Percentiles rank a stretch among this genome's conserved stretches.
phyloP scores from a whole-genome alignment of 2,329 filamentous ascomycete genomes.

The Ophiostoma australiae region DNA sequence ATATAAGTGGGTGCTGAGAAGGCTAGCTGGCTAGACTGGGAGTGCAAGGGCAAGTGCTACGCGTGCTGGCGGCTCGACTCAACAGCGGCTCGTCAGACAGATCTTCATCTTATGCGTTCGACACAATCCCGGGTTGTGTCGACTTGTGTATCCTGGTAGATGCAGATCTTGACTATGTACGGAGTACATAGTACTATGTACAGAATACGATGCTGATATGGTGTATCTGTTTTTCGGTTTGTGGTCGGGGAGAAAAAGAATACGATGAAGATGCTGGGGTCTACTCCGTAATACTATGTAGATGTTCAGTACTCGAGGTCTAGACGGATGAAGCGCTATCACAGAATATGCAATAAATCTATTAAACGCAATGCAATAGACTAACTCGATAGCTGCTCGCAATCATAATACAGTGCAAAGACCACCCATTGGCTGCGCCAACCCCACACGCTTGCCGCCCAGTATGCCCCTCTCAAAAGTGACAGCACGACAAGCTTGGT shows the following conservation, averaged over 20 bases:
- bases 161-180: not conserved
- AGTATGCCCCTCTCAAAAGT: constrained; percentile 1
- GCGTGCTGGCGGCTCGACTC: not conserved
- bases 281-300: no score
- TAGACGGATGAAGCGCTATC: no score
- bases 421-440: not conserved
- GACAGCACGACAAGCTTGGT: constrained; percentile 11
- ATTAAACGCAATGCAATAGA: no score
- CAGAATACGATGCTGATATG: no score
- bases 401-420: not conserved
- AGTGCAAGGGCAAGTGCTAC: not conserved
- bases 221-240: not conserved
- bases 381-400: no score
- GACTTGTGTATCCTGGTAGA: not conserved
- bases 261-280: no score
- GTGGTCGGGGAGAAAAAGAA: no score
- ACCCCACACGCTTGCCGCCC: constrained; percentile 11
- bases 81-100: not conserved
- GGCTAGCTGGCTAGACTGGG: not conserved
- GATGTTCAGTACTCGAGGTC: no score
- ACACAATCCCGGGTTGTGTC: not conserved
- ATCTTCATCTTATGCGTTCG: not conserved
- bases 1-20: not conserved
- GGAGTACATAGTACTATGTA: not conserved
- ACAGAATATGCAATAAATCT: no score